Evolutionary conservation across 2,329 filamentous ascomycete genomes (phyloP), one percentile per base, ranked within the genome.

Genomic region (Metarhizium rileyi): DNA sequence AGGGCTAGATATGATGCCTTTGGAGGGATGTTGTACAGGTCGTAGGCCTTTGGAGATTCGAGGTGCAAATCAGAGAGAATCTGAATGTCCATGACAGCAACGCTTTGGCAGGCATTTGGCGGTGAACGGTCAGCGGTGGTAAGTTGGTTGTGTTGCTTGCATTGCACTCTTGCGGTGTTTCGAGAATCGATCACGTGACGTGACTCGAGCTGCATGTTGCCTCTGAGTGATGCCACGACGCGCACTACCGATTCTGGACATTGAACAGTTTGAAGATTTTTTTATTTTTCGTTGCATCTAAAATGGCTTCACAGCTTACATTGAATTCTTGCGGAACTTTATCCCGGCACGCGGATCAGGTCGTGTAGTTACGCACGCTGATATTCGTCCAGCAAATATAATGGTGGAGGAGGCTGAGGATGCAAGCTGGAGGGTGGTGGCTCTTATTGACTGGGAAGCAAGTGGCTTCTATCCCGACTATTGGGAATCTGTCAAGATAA

Each of bases 11-110:
- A 70, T 0, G 73, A 72, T 1, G 76, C 72, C 46, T 62, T 65
- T 1, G 73, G 70, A 0, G 57, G 46, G 22, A 80, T 72, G 2
- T 73, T 57, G 55, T 75, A 81, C 23, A 63, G 22, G 28, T 77
- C 71, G 58, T 81, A 82, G 18, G 65, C 63, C 41, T 67, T 64
- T 0, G 71, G 69, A 8, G 59, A 57, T 57, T 82, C 77, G 7
- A 82, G 66, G 52, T 82, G 78, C 3, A 82, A 66, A 59, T 82
- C 78, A 0, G 77, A 80, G n/a, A 81, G 50, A 44, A 81, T 50
- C 23, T 46, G 35, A 23, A 49, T 23, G 6, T 23, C 26, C 48
- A 50, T 50, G 47, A 38, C 30, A 16, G 28, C 28, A n/a, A 25
- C 28, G 44, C 44, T 23, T 28, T 33, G 18, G 44, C 25, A 8